Evolutionary conservation across 2,329 filamentous ascomycete genomes (phyloP), one percentile per base, ranked within the genome.

Genomic region (Zasmidium angulare): DNA sequence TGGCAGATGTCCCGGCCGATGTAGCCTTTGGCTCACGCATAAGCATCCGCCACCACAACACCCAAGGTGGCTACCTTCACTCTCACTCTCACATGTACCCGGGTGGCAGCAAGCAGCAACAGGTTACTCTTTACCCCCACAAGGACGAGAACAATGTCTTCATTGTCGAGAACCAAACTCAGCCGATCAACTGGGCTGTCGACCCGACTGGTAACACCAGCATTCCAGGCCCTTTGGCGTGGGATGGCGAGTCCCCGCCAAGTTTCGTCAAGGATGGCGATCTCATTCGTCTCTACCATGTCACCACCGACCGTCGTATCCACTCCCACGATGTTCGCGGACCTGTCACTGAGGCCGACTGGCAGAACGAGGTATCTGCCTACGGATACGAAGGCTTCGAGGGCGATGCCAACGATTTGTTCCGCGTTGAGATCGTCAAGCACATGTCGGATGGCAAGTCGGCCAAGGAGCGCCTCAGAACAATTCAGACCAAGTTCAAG

Each of bases 81-180:
- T 98, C 95, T 7, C 95, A 99, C 76, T 86, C 87, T 69, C 89
- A 97, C 73, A 99, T 99, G 95, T 99, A 98, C 74, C 95, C 95
- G 2, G 91, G 87, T 9, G 95, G 95, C 66, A 97, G 92, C 83
- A 96, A 97, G 82, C 96, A 99, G 79, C 95, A 99, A 76, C 95
- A 99, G 75, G 91, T 99, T 69, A 99, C 95, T 0, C 86, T 99
- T 2, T 99, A 99, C 71, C 95, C 95, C 7, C 95, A 99, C 84
- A 98, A 98, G 83, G 95, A 99, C 71, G 91, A 96, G 74, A 99
- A 99, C 84, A 99, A 99, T 74, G 69, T 96, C 58, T 99, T 91
- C 86, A 78, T 97, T 36, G 74, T 98, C 58, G 95, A 99, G 81
- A 99, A 99, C 76, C 90, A 96, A 78, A 99, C 95, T 9, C 91